Conservation (phyloP, 371 early-diverging fungal genomes). For the Mucor plumbeus region DNA sequence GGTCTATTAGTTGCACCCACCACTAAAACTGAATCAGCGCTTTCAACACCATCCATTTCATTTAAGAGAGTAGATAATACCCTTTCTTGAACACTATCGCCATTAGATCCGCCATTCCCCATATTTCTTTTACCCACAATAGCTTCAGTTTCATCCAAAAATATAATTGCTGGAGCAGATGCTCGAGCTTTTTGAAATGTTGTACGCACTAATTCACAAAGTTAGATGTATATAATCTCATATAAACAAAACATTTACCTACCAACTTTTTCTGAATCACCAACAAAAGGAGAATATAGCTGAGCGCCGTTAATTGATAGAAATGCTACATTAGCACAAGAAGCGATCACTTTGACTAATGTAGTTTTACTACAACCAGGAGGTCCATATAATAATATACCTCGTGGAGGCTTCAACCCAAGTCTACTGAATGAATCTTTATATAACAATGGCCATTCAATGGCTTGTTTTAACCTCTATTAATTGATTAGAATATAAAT, state of each 20-base stretch:
- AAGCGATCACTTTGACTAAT: constrained; percentile 86
- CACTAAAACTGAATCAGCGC: constrained; percentile 75
- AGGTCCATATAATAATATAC: constrained; percentile 96
- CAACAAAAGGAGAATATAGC: constrained; percentile 90
- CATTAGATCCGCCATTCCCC: constrained; percentile 64
- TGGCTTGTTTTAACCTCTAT: constrained; percentile 84
- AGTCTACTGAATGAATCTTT: constrained; percentile 73
- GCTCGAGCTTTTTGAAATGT: constrained; percentile 88
- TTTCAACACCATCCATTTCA: constrained; percentile 96
- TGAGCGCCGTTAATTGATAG: constrained; percentile 90
- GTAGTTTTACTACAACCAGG: constrained; percentile 99
- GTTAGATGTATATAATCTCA: background rate
- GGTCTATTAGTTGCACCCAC: constrained; percentile 98
- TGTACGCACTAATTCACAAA: constrained; percentile 60
- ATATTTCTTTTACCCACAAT: constrained; percentile 92
- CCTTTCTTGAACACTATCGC: constrained; percentile 88
- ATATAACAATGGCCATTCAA: constrained; percentile 94
- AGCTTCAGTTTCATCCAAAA: constrained; percentile 98
- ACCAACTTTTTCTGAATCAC: constrained; percentile 90
- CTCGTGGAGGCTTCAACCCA: constrained; percentile 86
- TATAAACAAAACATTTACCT: constrained; percentile 12
- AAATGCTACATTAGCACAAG: constrained; percentile 81
- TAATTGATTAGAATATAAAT: background rate
- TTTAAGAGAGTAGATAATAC: constrained; percentile 90
- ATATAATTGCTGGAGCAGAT: constrained; percentile 92